Evolutionary conservation across 2,329 filamentous ascomycete species (phyloP).

Genomic region (Botrytis medusae): DNA sequence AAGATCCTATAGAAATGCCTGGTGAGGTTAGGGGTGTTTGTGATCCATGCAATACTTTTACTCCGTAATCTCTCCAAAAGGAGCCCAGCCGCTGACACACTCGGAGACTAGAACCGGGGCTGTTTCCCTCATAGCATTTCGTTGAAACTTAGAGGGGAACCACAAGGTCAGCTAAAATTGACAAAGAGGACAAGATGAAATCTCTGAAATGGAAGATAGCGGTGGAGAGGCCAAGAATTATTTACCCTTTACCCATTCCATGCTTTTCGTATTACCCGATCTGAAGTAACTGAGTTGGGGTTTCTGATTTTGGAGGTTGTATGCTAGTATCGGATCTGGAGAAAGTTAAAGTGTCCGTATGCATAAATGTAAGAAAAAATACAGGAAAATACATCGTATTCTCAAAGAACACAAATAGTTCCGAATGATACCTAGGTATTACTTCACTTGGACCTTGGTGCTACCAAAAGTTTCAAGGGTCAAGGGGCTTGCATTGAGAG

Average conservation of each 20-base stretch:
- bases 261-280: constrained; percentile 12
- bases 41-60: constrained; percentile 18
- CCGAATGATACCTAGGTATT: constrained; percentile 19
- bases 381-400: constrained; percentile 5
- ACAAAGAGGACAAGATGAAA: background rate
- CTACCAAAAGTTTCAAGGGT: constrained; percentile 1
- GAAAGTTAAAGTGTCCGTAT: constrained; percentile 5
- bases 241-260: background rate
- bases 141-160: constrained; percentile 2
- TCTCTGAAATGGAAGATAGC: background rate
- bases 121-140: constrained; percentile 12
- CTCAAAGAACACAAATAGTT: constrained; percentile 7
- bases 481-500: background rate
- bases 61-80: constrained; percentile 4
- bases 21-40: constrained; percentile 13
- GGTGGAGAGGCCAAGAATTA: constrained; percentile 5
- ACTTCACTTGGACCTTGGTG: constrained; percentile 13
- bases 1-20: constrained; percentile 16
- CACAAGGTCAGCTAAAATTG: constrained; percentile 2
- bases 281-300: background rate
- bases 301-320: background rate
- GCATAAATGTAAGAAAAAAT: constrained; percentile 2
- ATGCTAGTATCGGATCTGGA: constrained; percentile 5
- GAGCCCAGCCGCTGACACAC: constrained; percentile 15
- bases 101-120: constrained; percentile 11